These are phyloP conservation scores for Clonostachys rosea DNA, from an alignment of 2,329 filamentous ascomycete species.

Conservation along the genomic window DNA sequence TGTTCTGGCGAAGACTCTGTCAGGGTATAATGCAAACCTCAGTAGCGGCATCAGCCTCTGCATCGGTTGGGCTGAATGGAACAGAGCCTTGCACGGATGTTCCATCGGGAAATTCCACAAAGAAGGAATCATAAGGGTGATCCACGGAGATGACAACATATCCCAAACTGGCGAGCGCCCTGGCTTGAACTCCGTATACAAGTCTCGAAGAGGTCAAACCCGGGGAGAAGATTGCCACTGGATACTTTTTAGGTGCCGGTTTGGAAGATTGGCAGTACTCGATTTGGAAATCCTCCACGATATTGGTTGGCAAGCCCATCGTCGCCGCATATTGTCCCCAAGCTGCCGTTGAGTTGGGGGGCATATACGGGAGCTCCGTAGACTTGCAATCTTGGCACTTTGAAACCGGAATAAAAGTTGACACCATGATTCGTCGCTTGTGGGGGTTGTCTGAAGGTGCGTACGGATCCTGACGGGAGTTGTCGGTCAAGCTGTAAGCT, in stretches of 20 bases:
- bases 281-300: slow-evolving; percentile 7
- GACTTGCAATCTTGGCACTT: slow-evolving; percentile 1
- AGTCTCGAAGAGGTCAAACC: slow-evolving; percentile 30
- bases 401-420: slow-evolving; percentile 5
- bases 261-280: slow-evolving; percentile 8
- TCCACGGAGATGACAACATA: slow-evolving; percentile 38
- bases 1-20: background rate
- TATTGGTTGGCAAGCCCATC: slow-evolving; percentile 5
- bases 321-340: background rate
- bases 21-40: background rate
- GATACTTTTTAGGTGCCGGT: background rate
- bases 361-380: slow-evolving; percentile 7
- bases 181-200: slow-evolving; percentile 30
- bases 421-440: slow-evolving; percentile 7
- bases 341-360: slow-evolving; percentile 4
- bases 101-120: slow-evolving; percentile 36
- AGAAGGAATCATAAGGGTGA: slow-evolving; percentile 33
- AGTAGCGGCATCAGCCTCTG: no score
- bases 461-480: slow-evolving; percentile 9
- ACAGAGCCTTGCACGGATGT: slow-evolving; percentile 8
- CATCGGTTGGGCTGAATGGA: slow-evolving; percentile 9
- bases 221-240: slow-evolving; percentile 28
- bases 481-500: slow-evolving; percentile 9
- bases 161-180: slow-evolving; percentile 35
- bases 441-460: slow-evolving; percentile 6